Evolutionary conservation across 495 filamentous ascomycete species (phyloP), one percentile per base, ranked within the genome.

Genomic region (Mytilinidion resinicola): DNA sequence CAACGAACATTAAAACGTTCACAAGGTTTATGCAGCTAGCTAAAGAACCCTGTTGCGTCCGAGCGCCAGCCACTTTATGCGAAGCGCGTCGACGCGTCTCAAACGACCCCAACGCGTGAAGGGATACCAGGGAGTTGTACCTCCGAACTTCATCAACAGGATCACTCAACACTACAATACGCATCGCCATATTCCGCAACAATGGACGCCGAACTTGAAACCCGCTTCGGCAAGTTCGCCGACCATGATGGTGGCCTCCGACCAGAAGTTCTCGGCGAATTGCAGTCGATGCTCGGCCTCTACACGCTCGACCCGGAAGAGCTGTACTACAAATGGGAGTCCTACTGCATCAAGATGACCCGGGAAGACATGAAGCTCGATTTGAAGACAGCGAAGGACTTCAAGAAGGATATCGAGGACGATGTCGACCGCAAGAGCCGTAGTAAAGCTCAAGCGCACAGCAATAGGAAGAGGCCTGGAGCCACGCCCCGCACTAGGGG

Each of bases 281-380:
- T 98, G 41, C 80, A 84, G 65, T 91, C 87, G 30, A 95, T 96
- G 62, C 80, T 93, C 70, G 84, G 85, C 51, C 74, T 96, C 15
- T 88, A 96, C 71, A 78, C 80, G 17, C 79, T 96, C 55, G 76
- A 80, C 33, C 77, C 81, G 25, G 81, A 96, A 67, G 92, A 98
- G 64, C 77, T 96, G 15, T 96, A 87, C 69, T 96, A 85, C 81
- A 96, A 96, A 80, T 98, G 93, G 93, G 92, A 98, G 66, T 89
- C 89, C 0, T 97, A 96, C 77, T 87, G 84, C 68, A 86, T 98
- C 63, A 96, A 91, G 74, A 93, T 96, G 88, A 83, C 83, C 5
- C 65, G 78, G 38, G 87, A 91, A 19, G 85, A 90, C 60, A 84
- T 81, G 42, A 88, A 81, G 51, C 68, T 91, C 55, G 80, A 83